phyloP scores from a whole-genome alignment of 179 eudicot genomes.

The Patellifolia procumbens region DNA sequence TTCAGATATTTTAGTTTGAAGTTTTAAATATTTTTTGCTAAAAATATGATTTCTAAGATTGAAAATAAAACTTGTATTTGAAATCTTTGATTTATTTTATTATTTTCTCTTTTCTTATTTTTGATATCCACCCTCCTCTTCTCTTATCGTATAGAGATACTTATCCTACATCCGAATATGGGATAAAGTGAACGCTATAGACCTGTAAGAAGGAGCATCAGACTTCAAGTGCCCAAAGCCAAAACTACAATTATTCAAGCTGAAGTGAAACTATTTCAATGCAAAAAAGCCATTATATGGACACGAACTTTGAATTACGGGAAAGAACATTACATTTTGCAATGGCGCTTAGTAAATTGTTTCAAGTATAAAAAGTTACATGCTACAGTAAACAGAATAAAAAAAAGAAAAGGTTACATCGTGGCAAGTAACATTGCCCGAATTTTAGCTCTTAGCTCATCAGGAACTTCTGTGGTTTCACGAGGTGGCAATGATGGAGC shows the following conservation, averaged over 20 bases:
- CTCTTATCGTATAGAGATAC: too few relatives aligned
- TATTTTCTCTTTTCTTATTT: too few relatives aligned
- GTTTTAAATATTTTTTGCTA: too few relatives aligned
- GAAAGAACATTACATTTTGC: not conserved
- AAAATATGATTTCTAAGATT: too few relatives aligned
- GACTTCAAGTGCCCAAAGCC: not conserved
- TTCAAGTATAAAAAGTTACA: not conserved
- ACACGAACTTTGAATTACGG: not conserved
- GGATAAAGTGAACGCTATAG: too few relatives aligned
- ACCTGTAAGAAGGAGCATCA: too few relatives aligned
- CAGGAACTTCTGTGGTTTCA: slow-evolving; percentile 68
- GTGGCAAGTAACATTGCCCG: slow-evolving; percentile 92
- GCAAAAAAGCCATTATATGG: not conserved
- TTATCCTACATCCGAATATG: too few relatives aligned
- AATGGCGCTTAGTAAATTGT: not conserved
- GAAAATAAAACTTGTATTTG: too few relatives aligned
- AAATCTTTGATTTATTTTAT: too few relatives aligned
- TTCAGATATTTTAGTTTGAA: too few relatives aligned
- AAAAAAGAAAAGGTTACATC: slow-evolving; percentile 27
- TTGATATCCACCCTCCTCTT: too few relatives aligned
- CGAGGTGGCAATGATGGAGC: slow-evolving; percentile 54
- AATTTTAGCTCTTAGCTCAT: slow-evolving; percentile 93
- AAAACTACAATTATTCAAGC: not conserved
- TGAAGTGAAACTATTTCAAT: not conserved
- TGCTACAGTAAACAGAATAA: not conserved